Conservation (phyloP, 129 eudicot genomes). For the Escallonia rubra region DNA sequence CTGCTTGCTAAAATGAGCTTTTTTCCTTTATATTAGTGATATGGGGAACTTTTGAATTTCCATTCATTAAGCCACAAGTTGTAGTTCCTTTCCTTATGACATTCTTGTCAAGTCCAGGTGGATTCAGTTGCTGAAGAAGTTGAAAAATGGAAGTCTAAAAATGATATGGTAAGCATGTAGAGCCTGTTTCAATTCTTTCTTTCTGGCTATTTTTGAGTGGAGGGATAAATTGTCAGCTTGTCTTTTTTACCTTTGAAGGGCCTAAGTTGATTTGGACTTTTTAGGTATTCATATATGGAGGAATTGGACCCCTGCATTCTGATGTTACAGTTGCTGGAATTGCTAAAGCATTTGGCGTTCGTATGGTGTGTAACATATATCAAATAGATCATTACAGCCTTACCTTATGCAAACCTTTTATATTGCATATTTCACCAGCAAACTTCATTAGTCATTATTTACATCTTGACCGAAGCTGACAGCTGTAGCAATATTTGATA, state of each 20-base stretch:
- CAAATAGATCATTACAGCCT: not conserved
- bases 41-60: not conserved
- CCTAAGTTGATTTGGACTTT: constrained; percentile 1
- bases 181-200: not conserved
- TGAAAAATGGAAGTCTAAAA: constrained; percentile 49
- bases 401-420: too few relatives aligned
- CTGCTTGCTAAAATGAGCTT: not conserved
- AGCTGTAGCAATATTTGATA: too few relatives aligned
- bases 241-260: not conserved
- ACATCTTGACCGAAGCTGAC: too few relatives aligned
- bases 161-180: constrained; percentile 57
- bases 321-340: constrained; percentile 87
- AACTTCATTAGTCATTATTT: too few relatives aligned
- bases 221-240: not conserved
- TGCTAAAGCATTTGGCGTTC: constrained; percentile 96
- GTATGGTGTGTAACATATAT: constrained; percentile 46
- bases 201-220: not conserved
- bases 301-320: constrained; percentile 86
- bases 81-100: constrained; percentile 8
- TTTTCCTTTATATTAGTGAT: not conserved
- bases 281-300: constrained; percentile 87
- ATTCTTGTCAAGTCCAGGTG: constrained; percentile 37
- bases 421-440: too few relatives aligned
- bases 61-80: not conserved
- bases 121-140: constrained; percentile 92